Conservation (phyloP, 1,284 basidiomycete species). For the Vanrija sp. region DNA sequence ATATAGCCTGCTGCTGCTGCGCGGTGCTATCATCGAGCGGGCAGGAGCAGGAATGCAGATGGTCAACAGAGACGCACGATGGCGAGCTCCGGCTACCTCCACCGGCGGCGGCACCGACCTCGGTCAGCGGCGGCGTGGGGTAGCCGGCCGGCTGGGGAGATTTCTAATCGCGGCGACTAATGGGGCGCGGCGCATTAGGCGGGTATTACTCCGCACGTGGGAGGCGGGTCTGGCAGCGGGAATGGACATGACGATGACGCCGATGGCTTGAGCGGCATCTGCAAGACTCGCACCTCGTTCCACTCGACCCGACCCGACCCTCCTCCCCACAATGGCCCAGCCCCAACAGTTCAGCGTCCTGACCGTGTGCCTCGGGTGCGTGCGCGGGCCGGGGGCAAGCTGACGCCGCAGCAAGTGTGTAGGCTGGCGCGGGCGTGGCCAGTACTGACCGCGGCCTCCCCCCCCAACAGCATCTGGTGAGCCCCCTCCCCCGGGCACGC, state of each 20-base stretch:
- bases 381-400: not conserved
- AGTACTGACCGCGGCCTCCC: too few relatives aligned
- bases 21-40: not conserved
- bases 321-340: conserved; percentile 1
- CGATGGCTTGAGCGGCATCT: not conserved
- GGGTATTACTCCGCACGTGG: not conserved
- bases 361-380: conserved; percentile 48
- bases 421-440: too few relatives aligned
- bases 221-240: too few relatives aligned
- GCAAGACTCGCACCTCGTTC: not conserved
- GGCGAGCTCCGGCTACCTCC: not conserved
- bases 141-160: not conserved
- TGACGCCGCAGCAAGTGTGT: conserved; percentile 34
- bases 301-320: not conserved
- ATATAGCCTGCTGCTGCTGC: not conserved
- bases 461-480: conserved; percentile 31
- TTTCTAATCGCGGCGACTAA: not conserved
- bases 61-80: too few relatives aligned
- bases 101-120: not conserved
- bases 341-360: conserved; percentile 35
- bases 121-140: not conserved
- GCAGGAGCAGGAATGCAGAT: too few relatives aligned
- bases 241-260: too few relatives aligned
- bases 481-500: not conserved
- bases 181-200: too few relatives aligned